Evolutionary conservation across 768 basidiomycete genomes (phyloP).

Genomic region (Leccinellum luteum): DNA sequence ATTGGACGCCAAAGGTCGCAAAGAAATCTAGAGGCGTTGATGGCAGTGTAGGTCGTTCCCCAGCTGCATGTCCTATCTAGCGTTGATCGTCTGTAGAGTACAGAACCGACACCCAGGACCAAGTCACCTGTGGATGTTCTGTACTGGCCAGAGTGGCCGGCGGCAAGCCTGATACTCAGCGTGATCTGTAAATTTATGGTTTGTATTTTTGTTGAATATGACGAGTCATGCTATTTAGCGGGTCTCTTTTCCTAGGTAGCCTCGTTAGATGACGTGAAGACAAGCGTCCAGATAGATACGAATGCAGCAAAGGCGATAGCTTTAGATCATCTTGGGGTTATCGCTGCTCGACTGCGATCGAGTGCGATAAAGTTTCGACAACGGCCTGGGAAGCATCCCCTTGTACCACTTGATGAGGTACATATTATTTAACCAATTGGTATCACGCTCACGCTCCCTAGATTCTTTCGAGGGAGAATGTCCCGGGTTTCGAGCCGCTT

Average conservation of each 20-base stretch:
- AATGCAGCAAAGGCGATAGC: slow-evolving; percentile 89
- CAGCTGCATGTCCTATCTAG: no score
- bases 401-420: slow-evolving; percentile 76
- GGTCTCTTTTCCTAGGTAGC: slow-evolving; percentile 51
- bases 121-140: slow-evolving; percentile 85
- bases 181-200: slow-evolving; percentile 89
- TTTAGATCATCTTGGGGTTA: slow-evolving; percentile 90
- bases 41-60: no score
- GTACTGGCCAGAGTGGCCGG: slow-evolving; percentile 98
- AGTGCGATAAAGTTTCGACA: slow-evolving; percentile 43
- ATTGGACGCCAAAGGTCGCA: no score
- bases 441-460: slow-evolving; percentile 21
- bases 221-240: background rate
- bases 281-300: slow-evolving; percentile 58
- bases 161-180: slow-evolving; percentile 74
- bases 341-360: slow-evolving; percentile 76
- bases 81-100: no score
- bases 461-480: slow-evolving; percentile 52
- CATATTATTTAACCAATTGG: background rate
- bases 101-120: no score
- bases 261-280: slow-evolving; percentile 80
- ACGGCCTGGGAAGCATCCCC: slow-evolving; percentile 32
- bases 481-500: slow-evolving; percentile 54
- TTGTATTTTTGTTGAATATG: slow-evolving; percentile 14
- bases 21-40: no score